These are phyloP conservation scores for Syzygium jambos DNA, from an alignment of 345 rosid genomes.

Conservation along the genomic window DNA sequence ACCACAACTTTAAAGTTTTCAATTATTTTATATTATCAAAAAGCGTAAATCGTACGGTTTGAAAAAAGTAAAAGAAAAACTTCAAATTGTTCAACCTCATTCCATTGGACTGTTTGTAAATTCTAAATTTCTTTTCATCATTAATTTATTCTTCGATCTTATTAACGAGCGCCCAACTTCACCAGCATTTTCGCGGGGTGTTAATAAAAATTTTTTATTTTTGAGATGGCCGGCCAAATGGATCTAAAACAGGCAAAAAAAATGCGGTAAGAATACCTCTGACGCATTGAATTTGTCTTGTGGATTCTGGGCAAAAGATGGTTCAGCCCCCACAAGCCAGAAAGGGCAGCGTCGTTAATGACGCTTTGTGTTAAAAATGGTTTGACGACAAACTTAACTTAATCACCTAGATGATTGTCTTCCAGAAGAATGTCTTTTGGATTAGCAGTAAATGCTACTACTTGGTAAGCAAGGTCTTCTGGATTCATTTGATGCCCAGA, in stretches of 20 bases:
- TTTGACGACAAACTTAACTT: background rate
- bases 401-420: background rate
- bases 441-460: background rate
- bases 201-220: background rate
- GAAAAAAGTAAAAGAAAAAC: background rate
- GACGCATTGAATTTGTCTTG: background rate
- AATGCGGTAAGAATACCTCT: background rate
- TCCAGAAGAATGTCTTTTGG: background rate
- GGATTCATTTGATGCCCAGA: background rate
- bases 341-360: background rate
- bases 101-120: background rate
- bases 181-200: background rate
- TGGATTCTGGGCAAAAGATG: background rate
- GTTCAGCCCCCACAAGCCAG: background rate
- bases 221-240: background rate
- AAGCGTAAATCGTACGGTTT: background rate
- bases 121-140: background rate
- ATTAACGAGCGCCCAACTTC: too few relatives aligned
- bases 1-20: background rate
- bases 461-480: background rate
- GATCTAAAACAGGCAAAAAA: background rate
- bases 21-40: background rate
- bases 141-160: too few relatives aligned
- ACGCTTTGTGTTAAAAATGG: background rate
- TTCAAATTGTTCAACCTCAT: fast-evolving